Base-by-base conservation (phyloP, 2,329 filamentous ascomycete species). In the Beauveria medogensis region DNA sequence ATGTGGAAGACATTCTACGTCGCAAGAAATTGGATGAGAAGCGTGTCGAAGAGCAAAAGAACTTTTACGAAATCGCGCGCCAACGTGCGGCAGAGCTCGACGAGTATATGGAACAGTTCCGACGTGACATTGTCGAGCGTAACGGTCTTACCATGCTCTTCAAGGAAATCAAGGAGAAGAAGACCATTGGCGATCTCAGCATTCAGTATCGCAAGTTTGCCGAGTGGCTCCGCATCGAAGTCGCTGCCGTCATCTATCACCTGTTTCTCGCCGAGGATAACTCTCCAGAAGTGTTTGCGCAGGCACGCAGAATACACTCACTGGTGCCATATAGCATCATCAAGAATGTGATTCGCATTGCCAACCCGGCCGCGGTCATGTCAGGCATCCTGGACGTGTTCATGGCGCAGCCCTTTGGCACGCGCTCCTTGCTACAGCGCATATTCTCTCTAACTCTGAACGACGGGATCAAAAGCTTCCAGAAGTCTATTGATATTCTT, bases 181-280 rank as follows among this genome's bases (percentile, higher is more conserved):
- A 90, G 63, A 91, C 84, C 4, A 93, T 99, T 58, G 83, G 85
- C 65, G 91, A 97, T 67, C 82, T 99, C 58, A 96, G 91, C 69
- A 88, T 95, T 12, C 92, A 97, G 72, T 97, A 97, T 73, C 90
- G 94, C 70, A 99, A 97, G 72, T 97, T 99, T 71, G 93, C 93
- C 20, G 94, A 99, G 73, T 99, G 94, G 94, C 79, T 97, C 55
- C 88, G 94, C 44, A 99, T 99, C 69, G 94, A 99, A 76, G 88
- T 99, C 54, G 94, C 94, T 26, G 94, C 94, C 46, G 97, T 94
- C 24, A 86, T 97, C 62, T 99, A 99, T 71, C 94, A 99, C 73
- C 80, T 99, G 40, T 99, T 99, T 80, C 82, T 99, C 50, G 94
- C 94, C 6, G 94, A 99, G 73, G 94, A 99, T 75, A 99, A 99